These are phyloP conservation scores for Ophiostoma populinum DNA, from an alignment of 2,329 filamentous ascomycete species.

Conservation along the genomic window DNA sequence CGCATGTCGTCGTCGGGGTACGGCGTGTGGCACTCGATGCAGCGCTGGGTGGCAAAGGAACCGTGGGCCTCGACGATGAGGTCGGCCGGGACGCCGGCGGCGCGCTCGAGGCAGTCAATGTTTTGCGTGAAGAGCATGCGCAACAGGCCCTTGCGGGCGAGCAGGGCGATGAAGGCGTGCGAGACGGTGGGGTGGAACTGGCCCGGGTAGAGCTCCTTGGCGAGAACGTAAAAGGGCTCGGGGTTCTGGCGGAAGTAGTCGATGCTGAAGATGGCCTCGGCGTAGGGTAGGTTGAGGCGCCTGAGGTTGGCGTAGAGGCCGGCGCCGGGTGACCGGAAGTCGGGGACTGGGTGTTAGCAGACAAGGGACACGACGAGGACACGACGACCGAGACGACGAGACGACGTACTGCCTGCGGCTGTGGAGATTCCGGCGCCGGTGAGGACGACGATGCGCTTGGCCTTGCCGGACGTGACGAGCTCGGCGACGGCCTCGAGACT, in stretches of 20 bases:
- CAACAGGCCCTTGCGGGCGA: slow-evolving; percentile 62
- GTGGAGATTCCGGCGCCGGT: slow-evolving; percentile 82
- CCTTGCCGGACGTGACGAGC: slow-evolving; percentile 54
- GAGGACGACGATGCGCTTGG: slow-evolving; percentile 65
- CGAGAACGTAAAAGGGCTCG: slow-evolving; percentile 78
- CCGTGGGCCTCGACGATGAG: slow-evolving; percentile 88
- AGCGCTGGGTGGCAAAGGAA: slow-evolving; percentile 80
- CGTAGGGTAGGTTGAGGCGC: slow-evolving; percentile 67
- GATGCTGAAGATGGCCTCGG: slow-evolving; percentile 91
- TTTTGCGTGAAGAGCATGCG: slow-evolving; percentile 91
- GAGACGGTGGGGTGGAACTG: slow-evolving; percentile 77
- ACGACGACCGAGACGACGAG: neutral
- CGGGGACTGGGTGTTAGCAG: slow-evolving; percentile 43
- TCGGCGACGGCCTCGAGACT: slow-evolving; percentile 61
- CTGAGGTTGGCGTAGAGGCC: slow-evolving; percentile 88
- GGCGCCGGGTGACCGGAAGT: slow-evolving; percentile 85
- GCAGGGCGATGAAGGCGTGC: slow-evolving; percentile 72
- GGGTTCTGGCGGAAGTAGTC: slow-evolving; percentile 73
- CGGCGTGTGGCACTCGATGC: slow-evolving; percentile 64
- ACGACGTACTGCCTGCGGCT: slow-evolving; percentile 39
- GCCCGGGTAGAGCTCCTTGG: slow-evolving; percentile 82
- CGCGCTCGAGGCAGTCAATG: slow-evolving; percentile 85
- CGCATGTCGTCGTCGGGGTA: slow-evolving; percentile 67
- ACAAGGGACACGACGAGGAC: neutral
- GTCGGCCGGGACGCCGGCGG: slow-evolving; percentile 65